These are phyloP conservation scores for Mycosphaerella arachidis DNA, from an alignment of 2,329 filamentous ascomycete genomes.

Conservation along the genomic window DNA sequence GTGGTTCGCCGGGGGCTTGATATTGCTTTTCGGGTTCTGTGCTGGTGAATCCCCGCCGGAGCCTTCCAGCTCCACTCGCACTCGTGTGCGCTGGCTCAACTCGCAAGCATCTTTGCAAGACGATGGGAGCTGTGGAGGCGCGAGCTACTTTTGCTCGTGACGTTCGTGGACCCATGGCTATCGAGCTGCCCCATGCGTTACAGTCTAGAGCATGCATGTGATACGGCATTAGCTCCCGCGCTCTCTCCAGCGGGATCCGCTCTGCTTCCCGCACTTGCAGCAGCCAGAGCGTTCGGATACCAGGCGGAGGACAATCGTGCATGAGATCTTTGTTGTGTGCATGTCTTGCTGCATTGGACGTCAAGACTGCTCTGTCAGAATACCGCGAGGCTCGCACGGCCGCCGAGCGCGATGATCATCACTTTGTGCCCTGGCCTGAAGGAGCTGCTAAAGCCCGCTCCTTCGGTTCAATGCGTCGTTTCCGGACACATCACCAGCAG, in stretches of 20 bases:
- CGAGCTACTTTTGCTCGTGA: constrained; percentile 2
- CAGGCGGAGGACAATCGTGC: constrained; percentile 4
- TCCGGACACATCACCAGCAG: constrained; percentile 17
- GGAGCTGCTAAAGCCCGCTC: constrained; percentile 2
- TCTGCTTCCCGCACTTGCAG: constrained; percentile 4
- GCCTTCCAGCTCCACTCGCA: constrained; percentile 3
- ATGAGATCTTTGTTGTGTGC: constrained; percentile 2
- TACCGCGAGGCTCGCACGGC: background rate
- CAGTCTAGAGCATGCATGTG: constrained; percentile 10
- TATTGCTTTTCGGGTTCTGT: constrained; percentile 13
- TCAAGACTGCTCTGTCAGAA: background rate
- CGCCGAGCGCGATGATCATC: background rate
- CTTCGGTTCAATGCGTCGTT: constrained; percentile 17
- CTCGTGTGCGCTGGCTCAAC: constrained; percentile 1
- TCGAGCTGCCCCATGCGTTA: constrained; percentile 6
- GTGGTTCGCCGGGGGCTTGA: constrained; percentile 8
- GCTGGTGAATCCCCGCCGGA: background rate
- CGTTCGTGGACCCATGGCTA: background rate
- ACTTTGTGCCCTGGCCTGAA: constrained; percentile 3
- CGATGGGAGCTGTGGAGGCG: background rate
- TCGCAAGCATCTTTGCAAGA: background rate
- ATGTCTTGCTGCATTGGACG: background rate
- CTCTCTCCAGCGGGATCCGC: constrained; percentile 5
- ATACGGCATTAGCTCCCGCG: constrained; percentile 9
- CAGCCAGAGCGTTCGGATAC: constrained; percentile 1